Evolutionary conservation across 164 flowering plant genomes (phyloP).

Genomic region (Umbilicus rupestris): DNA sequence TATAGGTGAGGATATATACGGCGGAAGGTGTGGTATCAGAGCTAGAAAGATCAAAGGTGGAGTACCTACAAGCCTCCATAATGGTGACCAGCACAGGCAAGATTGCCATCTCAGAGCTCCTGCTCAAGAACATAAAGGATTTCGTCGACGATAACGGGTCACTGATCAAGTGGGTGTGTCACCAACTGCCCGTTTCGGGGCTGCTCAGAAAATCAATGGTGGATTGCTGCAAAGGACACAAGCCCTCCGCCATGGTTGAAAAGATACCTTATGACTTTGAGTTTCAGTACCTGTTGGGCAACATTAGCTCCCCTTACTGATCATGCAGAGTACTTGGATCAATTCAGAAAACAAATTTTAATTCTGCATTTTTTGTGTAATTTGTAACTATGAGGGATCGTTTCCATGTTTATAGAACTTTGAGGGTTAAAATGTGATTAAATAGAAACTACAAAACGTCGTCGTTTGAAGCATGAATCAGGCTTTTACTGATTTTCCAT

Average conservation of each 20-base stretch:
- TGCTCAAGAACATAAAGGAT: slow-evolving; percentile 45
- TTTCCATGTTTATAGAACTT: no score
- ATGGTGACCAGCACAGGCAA: slow-evolving; percentile 53
- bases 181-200: slow-evolving; percentile 75
- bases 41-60: slow-evolving; percentile 75
- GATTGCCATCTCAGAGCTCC: slow-evolving; percentile 57
- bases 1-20: slow-evolving; percentile 74
- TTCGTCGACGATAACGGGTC: slow-evolving; percentile 45
- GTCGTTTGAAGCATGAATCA: no score
- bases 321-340: neutral
- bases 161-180: slow-evolving; percentile 69
- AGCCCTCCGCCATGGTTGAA: slow-evolving; percentile 30
- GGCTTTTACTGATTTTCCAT: no score
- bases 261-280: slow-evolving; percentile 69
- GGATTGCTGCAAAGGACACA: slow-evolving; percentile 55
- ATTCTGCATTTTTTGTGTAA: neutral
- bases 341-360: neutral
- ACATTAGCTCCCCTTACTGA: slow-evolving; percentile 17
- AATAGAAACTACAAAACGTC: no score
- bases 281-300: slow-evolving; percentile 59
- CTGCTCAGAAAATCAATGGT: slow-evolving; percentile 69
- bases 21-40: slow-evolving; percentile 54
- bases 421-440: no score
- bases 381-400: neutral
- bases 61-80: slow-evolving; percentile 81